A percentile compares a stretch with the other conserved stretches of the same genome.
These are phyloP conservation scores for Dryadomyces quercus-mongolicae DNA, from an alignment of 2,329 filamentous ascomycete genomes.

Conservation along the genomic window DNA sequence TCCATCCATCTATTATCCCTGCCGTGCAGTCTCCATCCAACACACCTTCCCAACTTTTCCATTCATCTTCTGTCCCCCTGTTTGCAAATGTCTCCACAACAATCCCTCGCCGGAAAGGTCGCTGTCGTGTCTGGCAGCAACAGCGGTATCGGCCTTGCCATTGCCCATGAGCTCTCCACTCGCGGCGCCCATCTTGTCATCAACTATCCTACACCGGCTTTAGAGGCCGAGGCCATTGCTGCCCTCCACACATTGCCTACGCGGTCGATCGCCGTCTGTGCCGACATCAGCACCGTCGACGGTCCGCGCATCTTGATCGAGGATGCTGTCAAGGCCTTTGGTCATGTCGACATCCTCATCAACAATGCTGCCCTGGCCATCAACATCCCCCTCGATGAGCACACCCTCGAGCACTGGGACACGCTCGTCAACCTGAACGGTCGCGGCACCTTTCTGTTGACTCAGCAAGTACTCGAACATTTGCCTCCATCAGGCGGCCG, in stretches of 20 bases:
- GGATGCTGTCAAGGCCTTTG: constrained; percentile 16
- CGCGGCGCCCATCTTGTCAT: constrained; percentile 34
- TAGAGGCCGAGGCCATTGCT: constrained; percentile 18
- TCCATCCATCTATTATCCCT: not conserved
- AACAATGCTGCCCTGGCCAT: constrained; percentile 18
- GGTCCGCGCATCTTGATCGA: constrained; percentile 24
- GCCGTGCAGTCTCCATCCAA: too few species aligned
- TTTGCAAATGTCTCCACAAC: too few species aligned
- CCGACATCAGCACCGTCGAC: constrained; percentile 25
- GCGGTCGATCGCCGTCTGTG: constrained; percentile 25
- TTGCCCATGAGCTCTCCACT: constrained; percentile 28
- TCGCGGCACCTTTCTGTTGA: constrained; percentile 39
- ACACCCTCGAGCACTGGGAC: constrained; percentile 37
- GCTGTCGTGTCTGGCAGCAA: constrained; percentile 36
- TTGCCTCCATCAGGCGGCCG: constrained; percentile 25
- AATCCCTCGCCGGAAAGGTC: constrained; percentile 26
- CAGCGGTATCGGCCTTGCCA: constrained; percentile 32
- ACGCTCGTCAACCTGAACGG: constrained; percentile 46
- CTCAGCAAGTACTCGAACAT: constrained; percentile 38
- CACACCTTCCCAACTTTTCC: too few species aligned
- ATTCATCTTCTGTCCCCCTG: too few species aligned
- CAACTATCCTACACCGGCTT: constrained; percentile 30
- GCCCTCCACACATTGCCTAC: constrained; percentile 18
- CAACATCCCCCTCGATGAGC: constrained; percentile 23
- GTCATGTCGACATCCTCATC: constrained; percentile 9